A percentile compares a stretch with the other conserved stretches of the same genome.
Evolutionary conservation across 2,329 filamentous ascomycete species (phyloP).

Genomic region (Passalora sequoiae): DNA sequence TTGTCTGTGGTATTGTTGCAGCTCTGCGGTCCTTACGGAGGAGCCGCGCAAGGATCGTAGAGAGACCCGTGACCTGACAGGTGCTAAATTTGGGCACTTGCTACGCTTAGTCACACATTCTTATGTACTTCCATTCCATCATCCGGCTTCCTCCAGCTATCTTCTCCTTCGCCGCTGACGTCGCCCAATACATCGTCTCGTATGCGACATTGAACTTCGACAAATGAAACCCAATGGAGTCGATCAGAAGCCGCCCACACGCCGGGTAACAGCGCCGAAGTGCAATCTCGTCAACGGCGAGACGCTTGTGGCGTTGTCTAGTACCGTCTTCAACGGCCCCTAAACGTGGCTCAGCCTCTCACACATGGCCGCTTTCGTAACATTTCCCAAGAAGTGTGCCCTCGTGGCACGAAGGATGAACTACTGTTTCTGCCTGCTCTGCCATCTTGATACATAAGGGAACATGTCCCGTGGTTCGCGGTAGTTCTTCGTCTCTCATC

Average conservation of each 20-base stretch:
- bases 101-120: too few relatives aligned
- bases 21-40: neutral
- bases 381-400: neutral
- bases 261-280: neutral
- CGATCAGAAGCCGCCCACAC: too few relatives aligned
- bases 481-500: conserved; percentile 1
- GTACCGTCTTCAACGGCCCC: conserved; percentile 9
- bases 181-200: too few relatives aligned
- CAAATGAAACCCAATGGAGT: too few relatives aligned
- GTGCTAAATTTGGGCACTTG: too few relatives aligned
- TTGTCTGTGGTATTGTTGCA: neutral
- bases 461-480: neutral
- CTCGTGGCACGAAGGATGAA: conserved; percentile 6
- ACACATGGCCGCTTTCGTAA: neutral
- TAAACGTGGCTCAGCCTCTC: conserved; percentile 10
- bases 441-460: too few relatives aligned
- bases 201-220: too few relatives aligned
- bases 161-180: too few relatives aligned
- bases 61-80: neutral
- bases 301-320: conserved; percentile 14
- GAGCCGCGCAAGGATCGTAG: neutral
- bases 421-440: conserved; percentile 1
- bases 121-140: too few relatives aligned
- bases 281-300: conserved; percentile 1
- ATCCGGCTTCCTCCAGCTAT: too few relatives aligned